Base-by-base conservation (phyloP, 2,329 filamentous ascomycete genomes). In the Talaromyces marneffei region DNA sequence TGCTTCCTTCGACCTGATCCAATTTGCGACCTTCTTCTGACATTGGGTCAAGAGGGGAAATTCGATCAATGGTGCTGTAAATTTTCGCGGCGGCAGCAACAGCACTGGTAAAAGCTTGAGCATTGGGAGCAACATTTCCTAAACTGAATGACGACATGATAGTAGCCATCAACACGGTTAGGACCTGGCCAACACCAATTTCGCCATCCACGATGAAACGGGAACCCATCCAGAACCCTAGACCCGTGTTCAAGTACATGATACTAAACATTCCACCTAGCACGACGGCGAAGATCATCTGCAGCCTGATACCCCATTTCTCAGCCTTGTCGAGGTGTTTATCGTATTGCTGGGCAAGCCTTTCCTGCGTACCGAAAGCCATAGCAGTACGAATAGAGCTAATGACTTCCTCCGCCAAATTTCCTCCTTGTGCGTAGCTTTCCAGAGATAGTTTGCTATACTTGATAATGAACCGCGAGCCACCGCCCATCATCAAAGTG, bases 91-190 rank as follows among this genome's bases (percentile, higher is more conserved):
- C 92, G 2, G 94, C 93, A 33, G 91, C 90, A 5, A 95, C 78
- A 40, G 87, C 90, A 14, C 87, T 91, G 1, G 88, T 90, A 68
- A 97, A 96, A 33, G 93, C 90, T 73, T 96, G 91, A 2, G 88
- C 76, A 69, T 97, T 91, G 0, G 94, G 92, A 0, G 88, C 87
- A 35, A 96, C 87, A 67, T 94, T 95, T 50, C 92, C 92, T 35
- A 99, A 79, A 61, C 91, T 90, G 76, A 97, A 96, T 3, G 93
- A 91, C 58, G 93, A 94, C 63, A 97, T 92, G 82, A 97, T 91
- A 68, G 96, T 87, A 37, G 91, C 84, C 84, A 97, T 87, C 74
- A 96, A 82, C 66, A 97, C 92, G 25, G 88, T 97, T 33, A 97
- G 75, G 25, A 97, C 84, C 42, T 86, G 82, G 5, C 80, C 76